Base-by-base conservation (phyloP, 371 early-diverging fungal genomes). In the Apophysomyces ossiformis region DNA sequence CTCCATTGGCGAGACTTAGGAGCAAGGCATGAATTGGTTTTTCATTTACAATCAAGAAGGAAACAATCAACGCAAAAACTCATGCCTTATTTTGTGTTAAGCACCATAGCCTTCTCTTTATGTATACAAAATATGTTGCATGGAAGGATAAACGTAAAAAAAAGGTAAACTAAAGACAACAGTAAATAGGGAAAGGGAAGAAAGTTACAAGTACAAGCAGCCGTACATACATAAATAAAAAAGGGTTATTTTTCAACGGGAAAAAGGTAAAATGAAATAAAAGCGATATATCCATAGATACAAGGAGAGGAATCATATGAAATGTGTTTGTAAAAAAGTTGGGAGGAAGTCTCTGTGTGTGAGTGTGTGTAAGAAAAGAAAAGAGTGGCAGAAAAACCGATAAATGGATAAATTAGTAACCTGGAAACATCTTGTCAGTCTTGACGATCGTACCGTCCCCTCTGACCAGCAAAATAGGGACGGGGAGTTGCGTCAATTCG, bases 401-500 rank as follows among this genome's bases (percentile, higher is more conserved):
- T 11, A 18, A 41, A 43, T 15, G 37, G 47, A 66, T 41, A 60
- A 58, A 62, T 54, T 60, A 67, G 59, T 72, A 65, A 35, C 59
- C 61, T 68, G 70, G 76, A 37, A 57, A 58, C 57, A 73, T 73
- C 63, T 72, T 72, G 21, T 77, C 75, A 50, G 63, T 87, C 80
- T 71, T 84, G 66, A 74, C 65, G 15, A 71, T 68, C 37, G 87
- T 82, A 35, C 90, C 90, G 66, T 88, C 88, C 43, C 83, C 79
- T 66, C 89, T 78, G 57, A 87, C 89, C 50, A 90, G 74, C 67
- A 90, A 64, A 50, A 90, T 78, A 16, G 89, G 90, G 16, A 87
- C 68, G 43, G 71, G 72, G 36, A 69, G 67, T 11, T 59, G 65
- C 2, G 64, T 11, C 13, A 69, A 67, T 62, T 76, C 69, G 44